Evolutionary conservation across 1,139 yeast genomes (phyloP).

Genomic region (Candida freyschussii): DNA sequence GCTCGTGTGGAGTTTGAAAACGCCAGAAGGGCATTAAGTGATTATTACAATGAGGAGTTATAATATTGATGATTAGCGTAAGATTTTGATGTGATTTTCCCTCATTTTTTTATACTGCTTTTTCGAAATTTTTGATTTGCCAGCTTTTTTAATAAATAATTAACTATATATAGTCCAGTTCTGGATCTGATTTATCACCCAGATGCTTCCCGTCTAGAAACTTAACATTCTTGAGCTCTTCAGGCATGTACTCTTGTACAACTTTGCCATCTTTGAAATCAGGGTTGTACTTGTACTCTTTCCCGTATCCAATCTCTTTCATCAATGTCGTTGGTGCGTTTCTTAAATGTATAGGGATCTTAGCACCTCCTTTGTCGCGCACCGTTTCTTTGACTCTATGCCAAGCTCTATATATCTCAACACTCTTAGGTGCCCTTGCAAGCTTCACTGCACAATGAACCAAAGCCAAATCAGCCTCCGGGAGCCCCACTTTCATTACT

Average conservation of each 20-base stretch:
- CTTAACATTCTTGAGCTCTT: constrained; percentile 31
- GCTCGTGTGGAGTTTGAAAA: constrained; percentile 54
- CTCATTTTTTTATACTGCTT: not conserved
- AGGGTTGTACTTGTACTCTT: constrained; percentile 86
- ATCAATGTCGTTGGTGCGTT: constrained; percentile 92
- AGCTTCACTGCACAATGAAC: constrained; percentile 91
- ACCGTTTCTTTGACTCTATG: constrained; percentile 51
- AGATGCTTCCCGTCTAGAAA: constrained; percentile 41
- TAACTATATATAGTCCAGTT: constrained; percentile 16
- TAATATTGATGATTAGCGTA: constrained; percentile 21
- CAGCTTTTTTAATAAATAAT: not conserved
- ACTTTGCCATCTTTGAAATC: constrained; percentile 67
- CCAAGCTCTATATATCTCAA: constrained; percentile 78
- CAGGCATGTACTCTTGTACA: constrained; percentile 65
- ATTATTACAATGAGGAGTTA: constrained; percentile 50
- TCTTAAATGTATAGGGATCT: constrained; percentile 74
- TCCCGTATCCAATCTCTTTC: constrained; percentile 83
- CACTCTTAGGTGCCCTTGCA: constrained; percentile 82
- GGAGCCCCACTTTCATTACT: constrained; percentile 89
- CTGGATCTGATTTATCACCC: constrained; percentile 36
- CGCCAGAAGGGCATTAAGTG: constrained; percentile 53
- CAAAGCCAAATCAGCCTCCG: constrained; percentile 85
- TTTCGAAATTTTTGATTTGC: not conserved
- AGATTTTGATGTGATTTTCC: constrained; percentile 1
- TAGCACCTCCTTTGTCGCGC: constrained; percentile 46